These are phyloP conservation scores for Lentinula edodes DNA, from an alignment of 768 basidiomycete species.

Conservation along the genomic window DNA sequence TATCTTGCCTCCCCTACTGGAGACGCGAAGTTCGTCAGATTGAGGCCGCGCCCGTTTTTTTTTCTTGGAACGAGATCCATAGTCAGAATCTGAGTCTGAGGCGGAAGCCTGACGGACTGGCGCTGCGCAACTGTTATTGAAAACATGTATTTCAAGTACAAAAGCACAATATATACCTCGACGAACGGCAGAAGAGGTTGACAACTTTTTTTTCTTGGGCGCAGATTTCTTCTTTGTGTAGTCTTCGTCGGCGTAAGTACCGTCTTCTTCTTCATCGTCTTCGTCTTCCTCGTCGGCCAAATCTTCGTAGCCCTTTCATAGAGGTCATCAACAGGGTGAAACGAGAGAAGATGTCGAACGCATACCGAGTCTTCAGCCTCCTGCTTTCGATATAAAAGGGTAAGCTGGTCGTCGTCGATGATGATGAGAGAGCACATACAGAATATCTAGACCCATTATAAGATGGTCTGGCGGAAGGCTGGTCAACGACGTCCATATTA, in stretches of 20 bases:
- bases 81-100: constrained; percentile 85
- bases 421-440: constrained; percentile 5
- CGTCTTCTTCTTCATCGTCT: constrained; percentile 67
- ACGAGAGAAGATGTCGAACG: constrained; percentile 15
- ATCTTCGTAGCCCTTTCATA: constrained; percentile 41
- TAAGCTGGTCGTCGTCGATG: constrained; percentile 8
- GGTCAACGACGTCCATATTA: constrained; percentile 34
- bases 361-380: constrained; percentile 60
- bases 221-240: constrained; percentile 62
- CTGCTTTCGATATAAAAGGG: constrained; percentile 19
- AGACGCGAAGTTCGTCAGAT: constrained; percentile 72
- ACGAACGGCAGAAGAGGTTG: constrained; percentile 34
- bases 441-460: constrained; percentile 35
- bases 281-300: constrained; percentile 52
- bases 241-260: constrained; percentile 74
- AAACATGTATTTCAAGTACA: constrained; percentile 13
- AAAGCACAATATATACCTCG: constrained; percentile 40
- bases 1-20: constrained; percentile 67
- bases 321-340: constrained; percentile 12
- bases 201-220: constrained; percentile 62
- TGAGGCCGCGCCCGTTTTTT: constrained; percentile 58
- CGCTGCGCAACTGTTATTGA: constrained; percentile 21
- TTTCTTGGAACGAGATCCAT: constrained; percentile 81
- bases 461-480: constrained; percentile 14
- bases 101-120: constrained; percentile 48